phyloP scores from a whole-genome alignment of 106 monocot species.

The Alisma plantagoaquatica region DNA sequence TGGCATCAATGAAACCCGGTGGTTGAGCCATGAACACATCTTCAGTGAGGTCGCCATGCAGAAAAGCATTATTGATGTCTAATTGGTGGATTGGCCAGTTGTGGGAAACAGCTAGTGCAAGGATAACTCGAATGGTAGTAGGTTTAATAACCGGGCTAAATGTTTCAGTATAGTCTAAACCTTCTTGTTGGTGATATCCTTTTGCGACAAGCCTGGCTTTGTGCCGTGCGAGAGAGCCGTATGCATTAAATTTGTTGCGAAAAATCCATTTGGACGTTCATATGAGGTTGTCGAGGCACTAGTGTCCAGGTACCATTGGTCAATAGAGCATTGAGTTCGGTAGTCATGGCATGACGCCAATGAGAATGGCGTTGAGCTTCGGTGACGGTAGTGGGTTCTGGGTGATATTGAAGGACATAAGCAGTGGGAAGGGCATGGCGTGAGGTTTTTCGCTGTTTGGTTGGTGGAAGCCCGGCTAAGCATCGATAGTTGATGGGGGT shows the following conservation, averaged over 20 bases:
- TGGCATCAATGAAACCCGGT: not conserved
- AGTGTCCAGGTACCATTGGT: not conserved
- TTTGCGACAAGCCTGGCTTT: slow-evolving; percentile 2
- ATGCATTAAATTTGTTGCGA: not conserved
- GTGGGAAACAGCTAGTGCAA: not conserved
- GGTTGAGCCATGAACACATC: slow-evolving; percentile 2
- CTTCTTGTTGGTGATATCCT: not conserved
- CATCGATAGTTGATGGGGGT: too few relatives aligned
- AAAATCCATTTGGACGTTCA: not conserved
- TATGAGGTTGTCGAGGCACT: not conserved
- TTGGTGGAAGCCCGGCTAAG: not conserved
- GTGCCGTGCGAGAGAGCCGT: not conserved
- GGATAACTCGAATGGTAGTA: not conserved
- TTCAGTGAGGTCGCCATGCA: not conserved
- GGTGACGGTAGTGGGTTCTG: not conserved
- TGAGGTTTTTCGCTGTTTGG: not conserved
- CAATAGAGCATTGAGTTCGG: not conserved
- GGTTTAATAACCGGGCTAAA: not conserved
- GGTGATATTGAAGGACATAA: not conserved
- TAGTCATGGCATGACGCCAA: not conserved
- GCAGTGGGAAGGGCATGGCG: not conserved
- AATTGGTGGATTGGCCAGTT: not conserved
- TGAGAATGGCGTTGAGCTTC: too few relatives aligned
- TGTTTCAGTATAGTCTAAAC: not conserved
- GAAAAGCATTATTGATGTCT: not conserved